phyloP scores from a whole-genome alignment of 148 eudicot species.

The Gaultheria prostrata region DNA sequence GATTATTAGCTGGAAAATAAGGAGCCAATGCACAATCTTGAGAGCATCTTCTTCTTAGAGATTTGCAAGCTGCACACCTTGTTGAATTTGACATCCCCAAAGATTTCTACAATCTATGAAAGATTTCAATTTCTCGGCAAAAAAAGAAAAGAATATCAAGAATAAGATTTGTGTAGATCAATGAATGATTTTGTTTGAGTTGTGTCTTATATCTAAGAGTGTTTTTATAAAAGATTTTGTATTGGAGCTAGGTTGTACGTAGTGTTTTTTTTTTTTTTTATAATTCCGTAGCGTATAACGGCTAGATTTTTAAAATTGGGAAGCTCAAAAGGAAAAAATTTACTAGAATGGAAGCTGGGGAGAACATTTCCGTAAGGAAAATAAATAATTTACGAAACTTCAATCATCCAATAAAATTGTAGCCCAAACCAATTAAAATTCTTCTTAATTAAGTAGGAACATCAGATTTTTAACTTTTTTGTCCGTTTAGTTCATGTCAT shows the following conservation, averaged over 20 bases:
- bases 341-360: not conserved
- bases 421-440: not conserved
- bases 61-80: constrained; percentile 58
- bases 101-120: constrained; percentile 19
- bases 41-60: constrained; percentile 39
- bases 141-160: not conserved
- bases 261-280: not conserved
- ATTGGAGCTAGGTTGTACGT: not conserved
- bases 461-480: no score
- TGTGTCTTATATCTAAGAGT: not conserved
- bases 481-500: no score
- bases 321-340: not conserved
- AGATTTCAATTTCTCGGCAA: not conserved
- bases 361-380: no score
- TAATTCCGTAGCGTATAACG: constrained; percentile 15
- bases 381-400: not conserved
- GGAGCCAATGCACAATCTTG: constrained; percentile 50
- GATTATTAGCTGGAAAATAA: constrained; percentile 32
- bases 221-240: constrained; percentile 13
- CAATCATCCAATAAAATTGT: not conserved
- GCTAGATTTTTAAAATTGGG: constrained; percentile 13
- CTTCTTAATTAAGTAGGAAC: not conserved
- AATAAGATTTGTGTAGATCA: not conserved
- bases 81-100: constrained; percentile 29
- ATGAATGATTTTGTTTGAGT: constrained; percentile 11